Evolutionary conservation across 495 filamentous ascomycete genomes (phyloP).

Genomic region (Daldinia concentrica): DNA sequence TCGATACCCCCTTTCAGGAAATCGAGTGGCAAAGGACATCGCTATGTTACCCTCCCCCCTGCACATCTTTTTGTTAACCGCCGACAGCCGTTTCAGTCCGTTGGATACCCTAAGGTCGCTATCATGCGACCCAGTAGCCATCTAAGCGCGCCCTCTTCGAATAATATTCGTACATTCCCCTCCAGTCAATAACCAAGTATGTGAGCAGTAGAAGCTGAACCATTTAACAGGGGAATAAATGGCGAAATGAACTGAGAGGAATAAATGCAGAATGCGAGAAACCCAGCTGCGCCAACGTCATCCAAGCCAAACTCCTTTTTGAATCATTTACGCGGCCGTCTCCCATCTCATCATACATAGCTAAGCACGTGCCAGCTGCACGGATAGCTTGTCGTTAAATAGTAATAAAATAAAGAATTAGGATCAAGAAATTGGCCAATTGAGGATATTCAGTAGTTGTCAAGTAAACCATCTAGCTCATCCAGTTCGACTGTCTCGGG

Average conservation of each 20-base stretch:
- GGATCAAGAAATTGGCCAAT: slow-evolving; percentile 7
- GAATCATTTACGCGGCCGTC: slow-evolving; percentile 44
- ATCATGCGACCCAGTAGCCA: slow-evolving; percentile 28
- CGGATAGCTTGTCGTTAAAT: slow-evolving; percentile 12
- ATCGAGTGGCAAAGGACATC: slow-evolving; percentile 28
- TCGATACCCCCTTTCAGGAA: slow-evolving; percentile 20
- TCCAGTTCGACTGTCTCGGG: slow-evolving; percentile 91
- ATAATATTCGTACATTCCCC: slow-evolving; percentile 34
- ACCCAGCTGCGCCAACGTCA: slow-evolving; percentile 37
- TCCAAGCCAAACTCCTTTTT: slow-evolving; percentile 44
- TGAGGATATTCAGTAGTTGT: slow-evolving; percentile 62
- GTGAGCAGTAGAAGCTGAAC: slow-evolving; percentile 7
- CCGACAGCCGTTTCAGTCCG: slow-evolving; percentile 24
- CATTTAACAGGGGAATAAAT: slow-evolving; percentile 28
- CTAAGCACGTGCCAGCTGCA: slow-evolving; percentile 34
- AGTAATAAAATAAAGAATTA: slow-evolving; percentile 25
- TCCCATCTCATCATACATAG: slow-evolving; percentile 43
- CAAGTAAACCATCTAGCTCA: slow-evolving; percentile 90
- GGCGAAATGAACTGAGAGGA: slow-evolving; percentile 35
- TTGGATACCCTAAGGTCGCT: slow-evolving; percentile 10
- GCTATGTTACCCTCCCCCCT: slow-evolving; percentile 9
- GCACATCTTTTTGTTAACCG: background rate
- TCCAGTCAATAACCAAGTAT: slow-evolving; percentile 10
- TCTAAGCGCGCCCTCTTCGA: slow-evolving; percentile 38
- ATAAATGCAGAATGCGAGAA: slow-evolving; percentile 39